Evolutionary conservation across 768 basidiomycete species (phyloP).

Genomic region (Pholiota microspora): DNA sequence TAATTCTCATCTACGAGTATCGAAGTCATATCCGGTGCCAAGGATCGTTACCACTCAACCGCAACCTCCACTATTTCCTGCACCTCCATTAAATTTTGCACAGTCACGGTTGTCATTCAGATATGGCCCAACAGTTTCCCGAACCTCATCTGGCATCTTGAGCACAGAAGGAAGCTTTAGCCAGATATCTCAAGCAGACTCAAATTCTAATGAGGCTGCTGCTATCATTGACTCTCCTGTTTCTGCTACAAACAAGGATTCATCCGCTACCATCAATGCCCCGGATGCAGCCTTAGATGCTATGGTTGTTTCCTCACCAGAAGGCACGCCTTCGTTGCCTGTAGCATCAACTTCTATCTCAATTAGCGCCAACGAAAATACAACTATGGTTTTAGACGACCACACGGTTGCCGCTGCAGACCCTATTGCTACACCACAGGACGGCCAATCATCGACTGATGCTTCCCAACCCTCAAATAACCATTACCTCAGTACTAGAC

Average conservation of each 20-base stretch:
- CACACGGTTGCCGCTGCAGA: not conserved
- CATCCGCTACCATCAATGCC: constrained; percentile 5
- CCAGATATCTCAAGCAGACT: constrained; percentile 5
- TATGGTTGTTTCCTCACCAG: not conserved
- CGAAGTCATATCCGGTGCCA: constrained; percentile 27
- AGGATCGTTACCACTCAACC: constrained; percentile 25
- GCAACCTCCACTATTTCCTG: constrained; percentile 16
- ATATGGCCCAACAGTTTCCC: constrained; percentile 12
- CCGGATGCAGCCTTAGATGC: constrained; percentile 2
- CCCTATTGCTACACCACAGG: constrained; percentile 10
- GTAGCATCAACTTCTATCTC: not conserved
- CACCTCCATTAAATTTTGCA: constrained; percentile 10
- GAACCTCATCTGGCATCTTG: constrained; percentile 1
- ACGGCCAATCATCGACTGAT: constrained; percentile 15
- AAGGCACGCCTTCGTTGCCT: not conserved
- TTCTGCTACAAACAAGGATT: constrained; percentile 5
- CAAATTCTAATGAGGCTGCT: not conserved
- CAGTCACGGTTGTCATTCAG: constrained; percentile 30
- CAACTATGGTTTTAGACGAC: constrained; percentile 2
- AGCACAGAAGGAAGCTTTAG: constrained; percentile 6
- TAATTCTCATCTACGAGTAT: constrained; percentile 54
- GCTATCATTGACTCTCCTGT: constrained; percentile 7
- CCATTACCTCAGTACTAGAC: constrained; percentile 20
- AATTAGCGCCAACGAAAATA: constrained; percentile 6
- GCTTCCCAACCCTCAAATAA: constrained; percentile 10